Evolutionary conservation across 140 eudicot genomes (phyloP).

Genomic region (Stevia rebaudiana): DNA sequence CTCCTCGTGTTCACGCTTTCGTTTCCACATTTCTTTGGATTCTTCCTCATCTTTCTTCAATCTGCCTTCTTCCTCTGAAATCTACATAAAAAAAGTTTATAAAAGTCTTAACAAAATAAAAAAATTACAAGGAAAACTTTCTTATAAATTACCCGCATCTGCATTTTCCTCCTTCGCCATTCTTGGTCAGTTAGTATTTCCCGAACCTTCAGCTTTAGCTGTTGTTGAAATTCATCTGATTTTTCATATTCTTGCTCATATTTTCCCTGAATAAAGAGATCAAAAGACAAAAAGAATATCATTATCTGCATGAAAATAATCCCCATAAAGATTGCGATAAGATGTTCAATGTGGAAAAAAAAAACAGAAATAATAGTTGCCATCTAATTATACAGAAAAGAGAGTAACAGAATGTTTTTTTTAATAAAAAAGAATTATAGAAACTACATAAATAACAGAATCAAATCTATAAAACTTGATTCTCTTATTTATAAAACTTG

Average conservation of each 20-base stretch:
- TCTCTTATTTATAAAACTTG: neutral
- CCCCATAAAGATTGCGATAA: neutral
- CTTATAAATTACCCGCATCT: conserved; percentile 71
- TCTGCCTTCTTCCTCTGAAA: conserved; percentile 97
- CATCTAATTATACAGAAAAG: neutral
- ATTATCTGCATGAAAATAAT: conserved; percentile 4
- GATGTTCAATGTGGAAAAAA: neutral
- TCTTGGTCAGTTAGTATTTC: conserved; percentile 94
- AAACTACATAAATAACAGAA: no score
- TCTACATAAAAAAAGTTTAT: conserved; percentile 34
- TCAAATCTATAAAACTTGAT: neutral
- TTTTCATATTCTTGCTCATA: conserved; percentile 70
- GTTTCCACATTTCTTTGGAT: conserved; percentile 80
- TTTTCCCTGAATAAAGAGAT: conserved; percentile 47
- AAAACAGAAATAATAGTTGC: neutral
- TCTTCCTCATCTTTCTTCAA: conserved; percentile 87
- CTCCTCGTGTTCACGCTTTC: conserved; percentile 98
- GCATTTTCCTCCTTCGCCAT: conserved; percentile 99
- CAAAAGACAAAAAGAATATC: conserved; percentile 7
- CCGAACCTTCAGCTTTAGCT: conserved; percentile 83
- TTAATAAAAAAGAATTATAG: neutral
- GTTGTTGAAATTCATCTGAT: conserved; percentile 71
- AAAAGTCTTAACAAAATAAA: neutral
- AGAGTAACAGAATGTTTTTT: neutral
- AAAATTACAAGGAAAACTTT: neutral